A percentile compares a stretch with the other conserved stretches of the same genome.
Conservation (phyloP, 345 rosid species). For the Ceriops decandra region DNA sequence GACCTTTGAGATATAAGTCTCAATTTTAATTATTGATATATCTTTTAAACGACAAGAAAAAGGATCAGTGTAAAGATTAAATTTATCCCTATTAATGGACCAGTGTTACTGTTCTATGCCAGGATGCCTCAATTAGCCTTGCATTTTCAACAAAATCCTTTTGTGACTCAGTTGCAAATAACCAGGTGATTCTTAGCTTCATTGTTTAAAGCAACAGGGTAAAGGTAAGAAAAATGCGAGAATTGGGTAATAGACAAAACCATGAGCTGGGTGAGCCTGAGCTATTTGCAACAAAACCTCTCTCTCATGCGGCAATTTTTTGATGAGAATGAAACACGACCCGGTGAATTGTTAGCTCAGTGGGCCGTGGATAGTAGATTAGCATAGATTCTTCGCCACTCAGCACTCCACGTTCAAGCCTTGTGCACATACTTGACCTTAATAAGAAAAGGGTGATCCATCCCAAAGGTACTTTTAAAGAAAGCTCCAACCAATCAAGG, state of each 20-base stretch:
- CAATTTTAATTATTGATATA: no score
- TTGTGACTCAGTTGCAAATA: background rate
- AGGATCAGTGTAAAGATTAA: no score
- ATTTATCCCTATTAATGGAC: no score
- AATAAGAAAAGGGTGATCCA: constrained; percentile 11
- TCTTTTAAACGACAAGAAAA: no score
- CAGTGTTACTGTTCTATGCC: no score
- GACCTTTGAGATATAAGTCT: no score
- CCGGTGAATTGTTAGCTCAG: no score
- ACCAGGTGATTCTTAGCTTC: constrained; percentile 8
- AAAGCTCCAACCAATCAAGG: constrained; percentile 10
- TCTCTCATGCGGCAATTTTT: background rate
- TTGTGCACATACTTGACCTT: background rate
- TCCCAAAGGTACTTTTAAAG: constrained; percentile 13
- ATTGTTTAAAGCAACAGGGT: constrained; percentile 6
- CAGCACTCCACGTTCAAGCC: no score
- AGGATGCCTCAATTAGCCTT: background rate
- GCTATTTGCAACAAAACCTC: background rate
- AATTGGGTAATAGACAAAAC: background rate
- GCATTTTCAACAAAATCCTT: no score
- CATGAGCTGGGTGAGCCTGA: background rate
- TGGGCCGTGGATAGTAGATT: background rate
- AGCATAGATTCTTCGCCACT: constrained; percentile 5
- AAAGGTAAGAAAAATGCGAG: background rate
- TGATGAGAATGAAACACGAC: background rate